Evolutionary conservation across 2,329 filamentous ascomycete species (phyloP).

Genomic region (Huntiella abstrusa): DNA sequence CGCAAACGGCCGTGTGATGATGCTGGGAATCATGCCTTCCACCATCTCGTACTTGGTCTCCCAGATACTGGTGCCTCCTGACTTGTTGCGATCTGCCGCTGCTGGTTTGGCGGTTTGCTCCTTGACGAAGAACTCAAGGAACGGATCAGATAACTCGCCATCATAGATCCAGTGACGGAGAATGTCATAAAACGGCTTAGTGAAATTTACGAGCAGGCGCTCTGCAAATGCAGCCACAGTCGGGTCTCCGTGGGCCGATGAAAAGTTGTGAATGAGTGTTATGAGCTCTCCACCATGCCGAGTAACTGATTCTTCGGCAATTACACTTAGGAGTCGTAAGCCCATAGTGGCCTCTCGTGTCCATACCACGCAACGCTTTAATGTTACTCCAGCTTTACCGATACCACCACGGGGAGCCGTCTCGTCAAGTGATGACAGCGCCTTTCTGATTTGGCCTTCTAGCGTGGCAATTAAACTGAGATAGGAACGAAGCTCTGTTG

Average conservation of each 20-base stretch:
- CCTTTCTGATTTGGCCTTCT: conserved; percentile 77
- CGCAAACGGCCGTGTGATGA: conserved; percentile 83
- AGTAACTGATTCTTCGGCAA: conserved; percentile 76
- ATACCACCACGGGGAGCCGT: conserved; percentile 48
- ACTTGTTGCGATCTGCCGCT: conserved; percentile 23
- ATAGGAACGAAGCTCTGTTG: conserved; percentile 71
- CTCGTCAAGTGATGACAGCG: conserved; percentile 55
- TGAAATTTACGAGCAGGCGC: conserved; percentile 68
- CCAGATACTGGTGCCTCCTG: conserved; percentile 75
- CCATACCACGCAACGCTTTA: conserved; percentile 94
- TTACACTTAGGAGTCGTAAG: conserved; percentile 76
- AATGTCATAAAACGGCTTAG: conserved; percentile 91
- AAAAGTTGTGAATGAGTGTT: conserved; percentile 81
- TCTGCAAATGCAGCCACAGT: conserved; percentile 89
- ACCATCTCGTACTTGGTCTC: conserved; percentile 47
- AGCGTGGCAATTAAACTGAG: conserved; percentile 77
- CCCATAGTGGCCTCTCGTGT: conserved; percentile 94
- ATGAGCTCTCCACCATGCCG: conserved; percentile 80
- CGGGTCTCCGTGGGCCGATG: conserved; percentile 83
- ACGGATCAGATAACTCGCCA: conserved; percentile 91
- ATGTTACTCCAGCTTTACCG: conserved; percentile 72
- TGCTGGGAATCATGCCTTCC: conserved; percentile 51
- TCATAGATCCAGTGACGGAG: conserved; percentile 95
- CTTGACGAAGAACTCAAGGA: conserved; percentile 83
- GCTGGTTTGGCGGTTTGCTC: conserved; percentile 35